A percentile compares a stretch with the other conserved stretches of the same genome.
phyloP scores from a whole-genome alignment of 1,284 basidiomycete genomes.

The Fomitopsis schrenkii region DNA sequence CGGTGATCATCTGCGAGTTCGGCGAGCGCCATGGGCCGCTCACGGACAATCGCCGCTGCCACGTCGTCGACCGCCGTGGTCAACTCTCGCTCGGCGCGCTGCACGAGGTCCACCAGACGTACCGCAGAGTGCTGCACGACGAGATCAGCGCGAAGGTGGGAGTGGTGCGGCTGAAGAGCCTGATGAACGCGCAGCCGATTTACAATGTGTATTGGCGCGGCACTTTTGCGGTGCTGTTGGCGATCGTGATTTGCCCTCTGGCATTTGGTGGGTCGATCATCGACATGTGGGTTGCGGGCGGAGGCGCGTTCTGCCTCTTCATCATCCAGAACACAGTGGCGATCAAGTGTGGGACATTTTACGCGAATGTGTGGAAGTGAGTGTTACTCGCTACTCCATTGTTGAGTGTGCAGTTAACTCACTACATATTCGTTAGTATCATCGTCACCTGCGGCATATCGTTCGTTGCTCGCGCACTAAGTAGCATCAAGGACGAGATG shows the following conservation, averaged over 20 bases:
- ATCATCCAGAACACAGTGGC: constrained; percentile 70
- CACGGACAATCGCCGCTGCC: constrained; percentile 73
- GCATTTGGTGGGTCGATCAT: constrained; percentile 83
- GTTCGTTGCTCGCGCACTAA: constrained; percentile 74
- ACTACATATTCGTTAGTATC: constrained; percentile 45
- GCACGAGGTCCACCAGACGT: constrained; percentile 73
- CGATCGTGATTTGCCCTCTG: constrained; percentile 75
- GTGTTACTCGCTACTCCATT: constrained; percentile 24
- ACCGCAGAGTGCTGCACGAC: constrained; percentile 79
- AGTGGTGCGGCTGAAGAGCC: constrained; percentile 40
- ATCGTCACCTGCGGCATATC: constrained; percentile 79
- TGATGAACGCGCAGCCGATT: constrained; percentile 52
- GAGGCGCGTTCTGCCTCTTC: constrained; percentile 59
- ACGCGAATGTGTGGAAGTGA: constrained; percentile 87
- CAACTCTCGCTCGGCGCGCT: constrained; percentile 72
- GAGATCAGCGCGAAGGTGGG: constrained; percentile 77
- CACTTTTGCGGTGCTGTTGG: constrained; percentile 63
- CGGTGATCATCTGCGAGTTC: constrained; percentile 79
- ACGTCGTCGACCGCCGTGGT: constrained; percentile 73
- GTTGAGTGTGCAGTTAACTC: too few relatives aligned
- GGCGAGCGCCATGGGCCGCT: constrained; percentile 57
- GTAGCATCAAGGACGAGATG: constrained; percentile 62
- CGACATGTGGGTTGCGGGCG: constrained; percentile 78
- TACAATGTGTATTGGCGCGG: constrained; percentile 61
- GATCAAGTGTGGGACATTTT: constrained; percentile 62